Base-by-base conservation (phyloP, 2,329 filamentous ascomycete species). In the Phaeoacremonium minimum region DNA sequence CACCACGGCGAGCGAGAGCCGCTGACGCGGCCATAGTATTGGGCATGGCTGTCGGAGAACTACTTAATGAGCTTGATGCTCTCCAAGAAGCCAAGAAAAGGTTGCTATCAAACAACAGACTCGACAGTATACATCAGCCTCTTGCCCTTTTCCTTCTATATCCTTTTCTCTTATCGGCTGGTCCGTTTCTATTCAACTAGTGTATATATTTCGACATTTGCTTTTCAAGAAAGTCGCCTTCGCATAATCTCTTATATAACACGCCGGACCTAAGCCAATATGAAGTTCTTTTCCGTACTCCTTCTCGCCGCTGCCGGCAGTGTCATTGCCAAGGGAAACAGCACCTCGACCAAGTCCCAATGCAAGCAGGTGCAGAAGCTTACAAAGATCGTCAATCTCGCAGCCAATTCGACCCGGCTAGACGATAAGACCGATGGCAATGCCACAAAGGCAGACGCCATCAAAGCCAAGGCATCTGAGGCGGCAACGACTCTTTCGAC, bases 401-500 rank as follows among this genome's bases (percentile, higher is more conserved):
- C 58, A 15, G 41, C 45, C 47, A 65, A 67, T 50, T 41, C 50
- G 6, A 64, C 61, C 20, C 45, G 49, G 40, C 53, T 67, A 4
- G 48, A 53, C 20, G 34, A 50, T 33, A 41, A 53, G 31, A 54
- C 56, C 32, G 43, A 59, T 15, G 53, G 54, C 47, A 59, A 67
- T 41, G 51, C 60, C 18, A 63, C 62, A 31, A 52, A 53, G 41
- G 52, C 56, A 5, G 55, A 51, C 9, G 48, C 48, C 17, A 52
- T 66, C 47, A 55, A 65, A 50, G 51, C 57, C 38, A 60, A 63
- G 47, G 59, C 58, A 3, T 46, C 56, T 14, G 38, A 48, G 4
- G 51, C 47, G 5, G 46, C 52, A 3, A 45, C 52, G 16, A 46
- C 48, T 41, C 55, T 64, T 34, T 41, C 47, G 15, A 45, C 50